phyloP scores from a whole-genome alignment of 192 early-diverging fungal genomes.

The Phlyctochytrium planicorne region DNA sequence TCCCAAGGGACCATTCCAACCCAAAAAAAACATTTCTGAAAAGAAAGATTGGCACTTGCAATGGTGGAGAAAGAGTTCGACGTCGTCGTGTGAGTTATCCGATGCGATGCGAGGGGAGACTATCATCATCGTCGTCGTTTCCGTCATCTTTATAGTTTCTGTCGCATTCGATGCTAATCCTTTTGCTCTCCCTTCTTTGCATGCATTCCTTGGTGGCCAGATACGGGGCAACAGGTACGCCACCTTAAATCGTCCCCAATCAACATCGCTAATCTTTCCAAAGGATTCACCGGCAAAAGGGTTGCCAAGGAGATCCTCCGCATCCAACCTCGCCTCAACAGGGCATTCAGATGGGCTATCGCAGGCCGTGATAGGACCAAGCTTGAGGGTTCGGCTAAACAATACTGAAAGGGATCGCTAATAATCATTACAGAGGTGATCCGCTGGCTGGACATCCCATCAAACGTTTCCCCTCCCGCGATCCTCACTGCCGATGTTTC shows the following conservation, averaged over 20 bases:
- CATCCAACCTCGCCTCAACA: constrained; percentile 22
- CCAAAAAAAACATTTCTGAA: too few species aligned
- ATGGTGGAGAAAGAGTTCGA: not conserved
- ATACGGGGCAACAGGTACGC: not conserved
- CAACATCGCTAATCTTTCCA: not conserved
- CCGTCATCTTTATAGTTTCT: too few species aligned
- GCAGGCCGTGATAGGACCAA: constrained; percentile 40
- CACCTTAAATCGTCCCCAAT: not conserved
- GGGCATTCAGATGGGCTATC: constrained; percentile 37
- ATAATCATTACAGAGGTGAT: not conserved
- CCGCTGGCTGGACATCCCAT: not conserved
- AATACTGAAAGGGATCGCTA: not conserved
- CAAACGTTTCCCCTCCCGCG: constrained; percentile 13
- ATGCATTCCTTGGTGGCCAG: not conserved
- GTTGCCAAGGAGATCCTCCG: constrained; percentile 17
- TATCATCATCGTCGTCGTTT: too few species aligned
- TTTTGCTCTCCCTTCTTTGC: not conserved
- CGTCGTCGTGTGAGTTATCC: not conserved
- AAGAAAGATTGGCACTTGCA: too few species aligned
- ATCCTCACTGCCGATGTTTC: constrained; percentile 50
- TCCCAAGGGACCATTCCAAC: too few species aligned
- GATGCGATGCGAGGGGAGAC: not conserved
- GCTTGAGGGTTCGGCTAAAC: constrained; percentile 31
- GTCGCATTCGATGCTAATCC: not conserved
- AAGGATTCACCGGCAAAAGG: constrained; percentile 58